Evolutionary conservation across 306 rosid species (phyloP).

Genomic region (Trifolium pratense): DNA sequence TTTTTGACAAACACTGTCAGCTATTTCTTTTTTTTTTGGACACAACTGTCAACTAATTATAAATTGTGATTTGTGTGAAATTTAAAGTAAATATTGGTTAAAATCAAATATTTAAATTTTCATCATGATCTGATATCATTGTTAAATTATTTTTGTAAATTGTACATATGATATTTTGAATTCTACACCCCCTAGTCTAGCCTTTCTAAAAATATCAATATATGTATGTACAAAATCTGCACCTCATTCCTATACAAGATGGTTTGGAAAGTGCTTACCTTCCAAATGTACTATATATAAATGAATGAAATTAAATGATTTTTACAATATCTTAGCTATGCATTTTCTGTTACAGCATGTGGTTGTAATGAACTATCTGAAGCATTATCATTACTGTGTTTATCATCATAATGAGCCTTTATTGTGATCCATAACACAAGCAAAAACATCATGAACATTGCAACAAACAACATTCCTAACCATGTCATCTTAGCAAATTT

Average conservation of each 20-base stretch:
- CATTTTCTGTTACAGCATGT: constrained; percentile 23
- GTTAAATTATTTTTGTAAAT: neutral
- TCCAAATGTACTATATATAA: neutral
- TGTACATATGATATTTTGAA: neutral
- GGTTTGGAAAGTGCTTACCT: neutral
- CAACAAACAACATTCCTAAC: constrained; percentile 51
- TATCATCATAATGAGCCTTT: constrained; percentile 42
- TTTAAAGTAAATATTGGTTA: no score
- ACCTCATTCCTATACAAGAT: neutral
- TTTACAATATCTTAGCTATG: constrained; percentile 23
- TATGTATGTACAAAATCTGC: neutral
- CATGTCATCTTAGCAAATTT: constrained; percentile 53
- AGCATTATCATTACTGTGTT: constrained; percentile 30
- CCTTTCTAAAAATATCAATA: neutral
- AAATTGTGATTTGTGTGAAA: no score
- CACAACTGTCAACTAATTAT: no score
- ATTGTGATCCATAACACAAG: constrained; percentile 54
- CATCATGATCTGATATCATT: neutral
- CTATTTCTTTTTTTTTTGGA: no score
- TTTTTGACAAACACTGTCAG: no score
- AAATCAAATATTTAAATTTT: neutral
- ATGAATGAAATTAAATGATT: neutral
- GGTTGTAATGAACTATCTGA: constrained; percentile 42
- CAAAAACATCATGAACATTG: constrained; percentile 50
- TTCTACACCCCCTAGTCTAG: neutral